Conservation (phyloP, 768 basidiomycete genomes). For the Mycena capillaripes region DNA sequence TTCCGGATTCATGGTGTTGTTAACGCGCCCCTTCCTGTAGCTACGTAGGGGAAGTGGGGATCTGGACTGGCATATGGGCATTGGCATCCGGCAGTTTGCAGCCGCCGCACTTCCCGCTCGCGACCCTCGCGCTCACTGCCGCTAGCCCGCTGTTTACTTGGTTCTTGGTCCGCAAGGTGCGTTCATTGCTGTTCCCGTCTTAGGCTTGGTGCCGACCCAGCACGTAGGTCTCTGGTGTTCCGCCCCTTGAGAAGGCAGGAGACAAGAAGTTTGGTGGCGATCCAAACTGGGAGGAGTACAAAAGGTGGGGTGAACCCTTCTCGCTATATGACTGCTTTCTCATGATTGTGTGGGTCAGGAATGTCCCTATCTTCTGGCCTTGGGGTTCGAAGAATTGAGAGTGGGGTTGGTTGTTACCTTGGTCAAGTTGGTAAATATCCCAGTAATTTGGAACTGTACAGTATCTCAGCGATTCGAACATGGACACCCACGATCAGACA, state of each 20-base stretch:
- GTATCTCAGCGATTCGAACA: too few relatives aligned
- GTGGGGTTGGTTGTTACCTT: neutral
- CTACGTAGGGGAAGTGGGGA: slow-evolving; percentile 79
- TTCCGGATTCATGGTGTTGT: neutral
- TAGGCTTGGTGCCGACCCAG: neutral
- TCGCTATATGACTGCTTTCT: neutral
- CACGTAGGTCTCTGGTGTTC: slow-evolving; percentile 74
- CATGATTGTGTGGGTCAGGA: slow-evolving; percentile 40
- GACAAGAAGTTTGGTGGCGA: slow-evolving; percentile 70
- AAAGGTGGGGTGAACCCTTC: slow-evolving; percentile 53
- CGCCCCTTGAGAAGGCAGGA: slow-evolving; percentile 71
- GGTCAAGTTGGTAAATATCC: too few relatives aligned
- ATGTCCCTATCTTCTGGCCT: slow-evolving; percentile 63
- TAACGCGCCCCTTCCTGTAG: slow-evolving; percentile 47
- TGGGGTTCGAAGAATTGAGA: slow-evolving; percentile 48
- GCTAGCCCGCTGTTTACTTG: slow-evolving; percentile 77
- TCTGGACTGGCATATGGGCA: slow-evolving; percentile 78
- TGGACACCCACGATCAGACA: slow-evolving; percentile 70
- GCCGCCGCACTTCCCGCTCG: slow-evolving; percentile 60
- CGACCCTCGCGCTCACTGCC: slow-evolving; percentile 60
- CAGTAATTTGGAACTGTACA: too few relatives aligned
- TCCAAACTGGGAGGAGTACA: slow-evolving; percentile 70
- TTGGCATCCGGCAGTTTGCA: slow-evolving; percentile 66
- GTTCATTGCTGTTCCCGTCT: slow-evolving; percentile 29
- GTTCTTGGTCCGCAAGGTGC: slow-evolving; percentile 67